phyloP scores from a whole-genome alignment of 2,329 filamentous ascomycete genomes.

The Trichoderma sp. region DNA sequence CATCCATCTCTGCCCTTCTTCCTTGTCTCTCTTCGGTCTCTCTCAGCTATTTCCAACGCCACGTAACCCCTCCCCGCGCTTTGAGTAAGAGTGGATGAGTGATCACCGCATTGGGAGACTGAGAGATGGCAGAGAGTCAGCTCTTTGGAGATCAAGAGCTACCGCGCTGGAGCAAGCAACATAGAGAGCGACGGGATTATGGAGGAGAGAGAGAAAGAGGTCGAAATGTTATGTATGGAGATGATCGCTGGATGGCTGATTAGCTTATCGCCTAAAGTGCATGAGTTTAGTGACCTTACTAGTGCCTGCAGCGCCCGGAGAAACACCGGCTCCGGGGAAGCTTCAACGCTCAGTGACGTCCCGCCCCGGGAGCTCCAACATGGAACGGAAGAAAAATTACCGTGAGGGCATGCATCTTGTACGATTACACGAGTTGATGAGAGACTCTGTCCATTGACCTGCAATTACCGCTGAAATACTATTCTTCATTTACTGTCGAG shows the following conservation, averaged over 20 bases:
- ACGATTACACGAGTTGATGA: not conserved
- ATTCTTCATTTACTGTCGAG: not conserved
- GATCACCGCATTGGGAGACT: constrained; percentile 29
- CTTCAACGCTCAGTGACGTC: constrained; percentile 21
- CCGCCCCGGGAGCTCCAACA: not conserved
- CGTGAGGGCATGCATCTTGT: not conserved
- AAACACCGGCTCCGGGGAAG: constrained; percentile 36
- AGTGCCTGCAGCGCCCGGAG: constrained; percentile 35
- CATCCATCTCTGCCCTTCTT: constrained; percentile 6
- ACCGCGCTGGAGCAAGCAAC: not conserved
- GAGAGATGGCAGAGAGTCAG: too few species aligned
- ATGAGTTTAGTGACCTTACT: not conserved
- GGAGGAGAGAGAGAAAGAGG: not conserved
- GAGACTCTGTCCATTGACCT: not conserved
- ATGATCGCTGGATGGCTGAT: not conserved
- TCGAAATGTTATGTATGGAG: not conserved
- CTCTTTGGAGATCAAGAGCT: not conserved
- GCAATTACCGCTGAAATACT: not conserved
- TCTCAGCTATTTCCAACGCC: not conserved
- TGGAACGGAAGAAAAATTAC: constrained; percentile 2
- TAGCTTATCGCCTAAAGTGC: constrained; percentile 18
- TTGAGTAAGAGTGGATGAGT: not conserved
- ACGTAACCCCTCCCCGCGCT: constrained; percentile 24
- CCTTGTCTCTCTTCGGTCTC: not conserved
- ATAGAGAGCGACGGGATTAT: not conserved